phyloP scores from a whole-genome alignment of 495 filamentous ascomycete species.

The Hapsidospora chrysogenum region DNA sequence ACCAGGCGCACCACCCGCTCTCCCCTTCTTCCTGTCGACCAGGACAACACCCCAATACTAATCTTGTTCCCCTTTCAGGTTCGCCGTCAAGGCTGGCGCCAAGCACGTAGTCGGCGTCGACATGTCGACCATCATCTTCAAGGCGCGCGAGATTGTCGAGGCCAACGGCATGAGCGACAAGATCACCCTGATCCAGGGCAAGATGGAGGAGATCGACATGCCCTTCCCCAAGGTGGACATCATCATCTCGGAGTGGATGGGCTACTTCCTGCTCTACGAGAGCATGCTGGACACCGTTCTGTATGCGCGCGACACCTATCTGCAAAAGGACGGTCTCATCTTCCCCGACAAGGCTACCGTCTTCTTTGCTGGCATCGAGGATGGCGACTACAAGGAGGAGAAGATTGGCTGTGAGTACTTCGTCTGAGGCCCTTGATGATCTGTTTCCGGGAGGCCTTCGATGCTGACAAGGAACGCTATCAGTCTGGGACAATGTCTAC shows the following conservation, averaged over 20 bases:
- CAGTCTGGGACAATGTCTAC: slow-evolving; percentile 72
- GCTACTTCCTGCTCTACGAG: slow-evolving; percentile 85
- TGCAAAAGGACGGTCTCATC: slow-evolving; percentile 62
- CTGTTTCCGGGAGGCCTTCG: not conserved
- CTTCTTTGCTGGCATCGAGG: slow-evolving; percentile 69
- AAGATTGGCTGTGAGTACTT: slow-evolving; percentile 43
- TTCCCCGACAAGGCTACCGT: slow-evolving; percentile 83
- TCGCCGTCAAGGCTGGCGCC: slow-evolving; percentile 80
- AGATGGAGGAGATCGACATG: slow-evolving; percentile 77
- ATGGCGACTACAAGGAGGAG: slow-evolving; percentile 67
- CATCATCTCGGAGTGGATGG: slow-evolving; percentile 97
- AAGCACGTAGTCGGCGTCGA: slow-evolving; percentile 93
- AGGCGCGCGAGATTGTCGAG: slow-evolving; percentile 68
- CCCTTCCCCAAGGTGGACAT: slow-evolving; percentile 79
- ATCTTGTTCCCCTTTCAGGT: slow-evolving; percentile 24
- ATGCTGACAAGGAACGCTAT: slow-evolving; percentile 10
- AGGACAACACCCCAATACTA: slow-evolving; percentile 1
- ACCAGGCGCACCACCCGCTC: not conserved
- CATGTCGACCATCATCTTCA: slow-evolving; percentile 87
- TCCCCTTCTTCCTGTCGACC: not conserved
- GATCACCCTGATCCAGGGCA: slow-evolving; percentile 69
- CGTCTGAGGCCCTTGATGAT: not conserved
- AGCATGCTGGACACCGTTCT: slow-evolving; percentile 90
- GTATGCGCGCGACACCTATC: slow-evolving; percentile 72
- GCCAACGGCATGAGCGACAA: slow-evolving; percentile 64